These are phyloP conservation scores for Spizellomyces sp. DNA, from an alignment of 192 early-diverging fungal species.

Conservation along the genomic window DNA sequence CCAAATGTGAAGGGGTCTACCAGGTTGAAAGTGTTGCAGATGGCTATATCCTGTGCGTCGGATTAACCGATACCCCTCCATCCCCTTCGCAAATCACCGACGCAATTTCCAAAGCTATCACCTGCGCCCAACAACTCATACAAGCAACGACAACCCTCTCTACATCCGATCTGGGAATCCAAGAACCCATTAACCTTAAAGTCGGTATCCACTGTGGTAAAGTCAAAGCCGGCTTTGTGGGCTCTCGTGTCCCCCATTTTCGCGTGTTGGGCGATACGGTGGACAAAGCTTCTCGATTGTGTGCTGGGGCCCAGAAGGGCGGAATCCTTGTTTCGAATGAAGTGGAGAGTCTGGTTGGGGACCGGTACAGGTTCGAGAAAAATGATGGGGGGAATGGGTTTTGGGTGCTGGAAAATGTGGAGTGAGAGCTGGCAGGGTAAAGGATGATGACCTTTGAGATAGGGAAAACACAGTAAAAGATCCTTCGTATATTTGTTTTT, in stretches of 20 bases:
- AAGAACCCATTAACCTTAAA: constrained; percentile 11
- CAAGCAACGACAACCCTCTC: constrained; percentile 1
- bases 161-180: constrained; percentile 11
- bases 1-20: constrained; percentile 29
- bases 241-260: constrained; percentile 40
- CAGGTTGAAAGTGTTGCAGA: constrained; percentile 47
- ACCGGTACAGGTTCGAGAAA: neutral
- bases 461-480: too few relatives aligned
- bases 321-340: constrained; percentile 12
- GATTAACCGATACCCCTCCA: constrained; percentile 4
- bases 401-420: too few relatives aligned
- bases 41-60: constrained; percentile 38
- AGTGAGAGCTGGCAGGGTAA: too few relatives aligned
- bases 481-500: too few relatives aligned
- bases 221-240: constrained; percentile 41
- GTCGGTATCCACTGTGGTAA: constrained; percentile 40
- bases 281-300: constrained; percentile 32
- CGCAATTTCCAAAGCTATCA: constrained; percentile 29
- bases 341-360: constrained; percentile 1
- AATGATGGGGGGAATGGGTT: too few relatives aligned
- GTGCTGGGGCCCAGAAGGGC: constrained; percentile 14
- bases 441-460: too few relatives aligned
- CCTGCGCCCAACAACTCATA: constrained; percentile 29
- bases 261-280: constrained; percentile 40
- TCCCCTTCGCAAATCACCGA: neutral